phyloP scores from a whole-genome alignment of 352 stramenopile genomes.

The Albugo laibachii region DNA sequence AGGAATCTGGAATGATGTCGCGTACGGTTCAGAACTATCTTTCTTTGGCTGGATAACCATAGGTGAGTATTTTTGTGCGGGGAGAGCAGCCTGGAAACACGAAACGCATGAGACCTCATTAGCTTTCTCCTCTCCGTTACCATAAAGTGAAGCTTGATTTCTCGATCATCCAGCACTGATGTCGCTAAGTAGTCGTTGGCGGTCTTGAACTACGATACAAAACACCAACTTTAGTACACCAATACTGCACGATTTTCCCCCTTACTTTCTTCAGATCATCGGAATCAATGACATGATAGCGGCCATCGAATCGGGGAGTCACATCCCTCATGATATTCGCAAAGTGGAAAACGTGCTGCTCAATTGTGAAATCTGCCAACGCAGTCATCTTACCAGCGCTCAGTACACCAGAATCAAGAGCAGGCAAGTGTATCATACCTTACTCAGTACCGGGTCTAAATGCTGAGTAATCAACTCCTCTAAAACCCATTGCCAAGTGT shows the following conservation, averaged over 20 bases:
- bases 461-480: slow-evolving; percentile 17
- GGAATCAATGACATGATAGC: slow-evolving; percentile 21
- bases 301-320: slow-evolving; percentile 11
- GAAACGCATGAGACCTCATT: too few relatives aligned
- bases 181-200: slow-evolving; percentile 48
- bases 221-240: background rate
- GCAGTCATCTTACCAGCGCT: slow-evolving; percentile 9
- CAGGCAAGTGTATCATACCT: slow-evolving; percentile 9
- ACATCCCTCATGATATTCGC: slow-evolving; percentile 37
- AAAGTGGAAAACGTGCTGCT: slow-evolving; percentile 50
- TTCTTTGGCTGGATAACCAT: slow-evolving; percentile 19
- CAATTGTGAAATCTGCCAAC: slow-evolving; percentile 46
- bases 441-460: slow-evolving; percentile 21
- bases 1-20: slow-evolving; percentile 49
- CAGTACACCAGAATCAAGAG: background rate
- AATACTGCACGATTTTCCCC: background rate
- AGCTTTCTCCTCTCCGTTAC: too few relatives aligned
- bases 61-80: slow-evolving; percentile 19
- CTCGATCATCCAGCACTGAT: slow-evolving; percentile 40
- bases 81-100: slow-evolving; percentile 18
- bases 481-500: slow-evolving; percentile 25
- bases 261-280: slow-evolving; percentile 51
- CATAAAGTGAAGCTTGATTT: slow-evolving; percentile 67
- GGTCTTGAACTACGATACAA: slow-evolving; percentile 38
- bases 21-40: slow-evolving; percentile 2